Evolutionary conservation across 2,329 filamentous ascomycete genomes (phyloP), one percentile per base, ranked within the genome.

Genomic region (Delphinella strobiligena): DNA sequence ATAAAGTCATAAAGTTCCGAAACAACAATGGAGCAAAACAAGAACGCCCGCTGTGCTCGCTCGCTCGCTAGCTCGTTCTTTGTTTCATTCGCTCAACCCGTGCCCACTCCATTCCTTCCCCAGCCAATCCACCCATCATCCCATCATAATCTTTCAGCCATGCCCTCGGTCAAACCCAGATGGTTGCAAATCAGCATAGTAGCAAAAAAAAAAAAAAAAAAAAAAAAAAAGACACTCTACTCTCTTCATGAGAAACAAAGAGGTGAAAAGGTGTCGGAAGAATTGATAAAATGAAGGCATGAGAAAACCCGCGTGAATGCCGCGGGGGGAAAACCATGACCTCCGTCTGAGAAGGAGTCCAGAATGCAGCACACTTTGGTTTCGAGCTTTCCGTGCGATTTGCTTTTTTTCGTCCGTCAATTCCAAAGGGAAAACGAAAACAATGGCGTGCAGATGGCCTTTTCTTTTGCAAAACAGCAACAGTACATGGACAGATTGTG

Each of bases 241-340:
- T 7, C 22, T 27, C 22, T 12, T 27, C 22, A 7, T 12, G 7
- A 27, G 22, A 27, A 27, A 27, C 7, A 33, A 33, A 14, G 16
- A 15, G 16, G 31, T 7, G 31, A 37, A 36, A 27, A 12, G 22
- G 22, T 7, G 22, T 7, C 7, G 22, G 22, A 27, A 27, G 7
- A 27, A 18, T 10, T 37, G 33, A 38, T 31, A 24, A 30, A 22
- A 9, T 42, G 37, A 32, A 45, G 45, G 46, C 51, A 54, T 43
- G 47, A 52, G n/a, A 54, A 54, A 45, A 52, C 49, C 47, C 47
- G 45, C 43, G 43, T 36, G 34, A 18, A 27, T 27, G 12, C 12
- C 45, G 42, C 46, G 49, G 51, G 51, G 45, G 45, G 47, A 51
- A 51, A 50, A 50, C 49, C 49, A 47, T 50, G 47, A 44, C 49